Base-by-base conservation (phyloP, 768 basidiomycete species). In the Leccinellum rugosiceps region DNA sequence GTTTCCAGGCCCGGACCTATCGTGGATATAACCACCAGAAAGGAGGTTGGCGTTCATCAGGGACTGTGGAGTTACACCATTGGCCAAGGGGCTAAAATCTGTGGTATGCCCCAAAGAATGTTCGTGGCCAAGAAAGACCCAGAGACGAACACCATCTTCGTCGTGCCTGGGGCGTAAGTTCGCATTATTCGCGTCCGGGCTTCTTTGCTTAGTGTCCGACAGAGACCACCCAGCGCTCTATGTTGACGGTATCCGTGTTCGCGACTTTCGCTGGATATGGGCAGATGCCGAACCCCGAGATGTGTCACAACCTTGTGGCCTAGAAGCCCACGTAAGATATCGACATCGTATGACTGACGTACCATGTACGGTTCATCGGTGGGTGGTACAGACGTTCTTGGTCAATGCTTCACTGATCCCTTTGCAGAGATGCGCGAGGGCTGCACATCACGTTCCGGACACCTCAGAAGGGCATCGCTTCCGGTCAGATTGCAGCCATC, bases 51-150 rank as follows among this genome's bases (percentile, higher is more conserved):
- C 1, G 52, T 71, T 43, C 95, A 98, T 65, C 57, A 76, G 1
- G 95, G 95, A 0, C 72, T 94, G 0, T 95, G 92, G 90, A 80
- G 78, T 21, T 94, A 84, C 65, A 96, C 94, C 1, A 79, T 97
- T 46, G 95, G 95, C 2, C 88, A 98, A 69, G 81, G 84, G 30
- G 86, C 88, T 1, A 81, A 82, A 46, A 68, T 96, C 21, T 67
- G 73, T 1, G 91, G 93, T 2, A 75, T 85, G 75, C 70, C 74
- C 1, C 66, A 80, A 50, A 82, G 78, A 65, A 80, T 87, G 76
- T 95, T 86, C 60, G 90, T 97, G 5, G 83, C 83, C 0, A 69
- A 73, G 35, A 98, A 98, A 68, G 85, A 93, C 59, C 59, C 72
- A 2, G 63, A 69, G 11, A 71, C 63, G 13, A 92, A 96, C 67